Base-by-base conservation (phyloP, 2,329 filamentous ascomycete species). In the Xylaria multiplex region DNA sequence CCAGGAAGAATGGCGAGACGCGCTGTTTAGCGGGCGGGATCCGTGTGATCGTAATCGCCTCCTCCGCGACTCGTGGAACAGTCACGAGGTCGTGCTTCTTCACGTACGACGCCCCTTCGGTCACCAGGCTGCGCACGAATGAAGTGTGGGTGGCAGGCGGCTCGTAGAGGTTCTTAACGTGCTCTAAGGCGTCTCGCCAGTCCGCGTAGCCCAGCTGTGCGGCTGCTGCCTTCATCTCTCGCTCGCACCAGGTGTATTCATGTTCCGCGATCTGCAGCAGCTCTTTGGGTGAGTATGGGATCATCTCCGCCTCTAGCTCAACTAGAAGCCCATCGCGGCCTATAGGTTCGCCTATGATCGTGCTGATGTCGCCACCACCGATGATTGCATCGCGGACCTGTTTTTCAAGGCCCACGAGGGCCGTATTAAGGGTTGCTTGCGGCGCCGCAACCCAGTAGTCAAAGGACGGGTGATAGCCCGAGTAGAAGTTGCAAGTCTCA, bases 1-100 rank as follows among this genome's bases (percentile, higher is more conserved):
- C 86, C 0, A 88, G 81, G 76, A 89, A 89, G 76, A 88, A 89
- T 0, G 87, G 86, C 11, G 84, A 85, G 2, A 85, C 81, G 64
- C 83, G 85, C 69, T 89, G 86, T 27, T 73, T 76, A 32, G 79
- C 79, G 0, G 85, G 81, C 6, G 79, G 75, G 79, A 89, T 88
- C 84, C 88, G 88, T 62, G 81, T 82, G 77, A 86, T 86, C 42
- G 81, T 80, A 77, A 84, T 86, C 0, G 82, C 83, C 63, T 87
- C 81, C 59, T 84, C 82, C 1, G 84, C 85, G 1, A 88, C 72
- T 1, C 71, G 71, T 0, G 87, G 86, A 0, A 89, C 82, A 0
- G 85, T 88, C 22, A 88, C 82, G 7, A 88, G 82, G 59, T 86
- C 80, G 69, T 86, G 79, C 27, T 81, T 76, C 69, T 82, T 81